Percentiles rank a stretch among this genome's conserved stretches.
phyloP scores from a whole-genome alignment of 2,329 filamentous ascomycete species.

The Aureobasidium lini region DNA sequence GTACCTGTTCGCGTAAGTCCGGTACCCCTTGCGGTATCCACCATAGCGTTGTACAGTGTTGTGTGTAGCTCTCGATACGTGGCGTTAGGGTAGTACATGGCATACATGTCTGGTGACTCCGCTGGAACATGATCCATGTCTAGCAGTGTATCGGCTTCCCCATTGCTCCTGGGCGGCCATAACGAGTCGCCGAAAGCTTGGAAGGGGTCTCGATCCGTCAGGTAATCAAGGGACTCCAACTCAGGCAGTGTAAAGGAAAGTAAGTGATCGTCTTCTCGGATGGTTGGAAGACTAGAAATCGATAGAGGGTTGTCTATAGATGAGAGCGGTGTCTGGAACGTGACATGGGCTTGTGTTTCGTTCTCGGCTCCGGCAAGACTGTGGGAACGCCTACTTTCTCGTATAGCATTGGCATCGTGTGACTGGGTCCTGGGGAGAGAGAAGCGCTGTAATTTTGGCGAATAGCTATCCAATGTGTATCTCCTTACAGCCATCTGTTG shows the following conservation, averaged over 20 bases:
- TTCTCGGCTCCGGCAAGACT: not conserved
- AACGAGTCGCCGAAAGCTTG: slow-evolving; percentile 9
- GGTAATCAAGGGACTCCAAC: slow-evolving; percentile 1
- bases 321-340: not conserved
- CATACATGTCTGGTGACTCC: slow-evolving; percentile 22
- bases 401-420: not conserved
- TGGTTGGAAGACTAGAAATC: not conserved
- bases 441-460: not conserved
- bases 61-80: slow-evolving; percentile 27
- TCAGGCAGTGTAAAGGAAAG: not conserved
- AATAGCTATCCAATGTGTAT: not conserved
- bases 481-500: not conserved
- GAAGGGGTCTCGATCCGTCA: not conserved
- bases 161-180: slow-evolving; percentile 1
- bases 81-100: slow-evolving; percentile 27
- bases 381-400: not conserved
- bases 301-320: not conserved
- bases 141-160: not conserved
- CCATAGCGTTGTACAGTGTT: slow-evolving; percentile 24
- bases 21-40: slow-evolving; percentile 27
- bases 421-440: not conserved
- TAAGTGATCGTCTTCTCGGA: not conserved
- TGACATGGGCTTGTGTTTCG: not conserved
- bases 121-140: slow-evolving; percentile 13
- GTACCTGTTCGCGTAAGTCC: slow-evolving; percentile 21